Evolutionary conservation across 805 yeast genomes (phyloP).

Genomic region (Komagataella populi): DNA sequence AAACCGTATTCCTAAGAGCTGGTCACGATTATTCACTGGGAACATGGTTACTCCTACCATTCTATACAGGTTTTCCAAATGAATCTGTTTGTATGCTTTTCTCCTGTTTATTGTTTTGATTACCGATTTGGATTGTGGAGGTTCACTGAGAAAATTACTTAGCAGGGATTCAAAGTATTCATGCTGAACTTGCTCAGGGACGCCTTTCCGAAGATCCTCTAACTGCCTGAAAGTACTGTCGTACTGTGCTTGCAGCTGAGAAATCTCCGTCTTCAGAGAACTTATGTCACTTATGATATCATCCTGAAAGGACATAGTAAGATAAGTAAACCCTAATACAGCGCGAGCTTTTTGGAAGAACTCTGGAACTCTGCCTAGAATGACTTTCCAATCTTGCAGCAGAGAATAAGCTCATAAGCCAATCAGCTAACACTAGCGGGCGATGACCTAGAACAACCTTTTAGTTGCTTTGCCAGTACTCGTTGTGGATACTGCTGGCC

Average conservation of each 20-base stretch:
- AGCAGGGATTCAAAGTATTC: slow-evolving; percentile 17
- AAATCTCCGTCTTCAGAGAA: slow-evolving; percentile 3
- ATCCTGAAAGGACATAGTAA: background rate
- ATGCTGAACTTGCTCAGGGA: slow-evolving; percentile 12
- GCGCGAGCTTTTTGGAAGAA: background rate
- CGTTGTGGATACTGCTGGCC: no score
- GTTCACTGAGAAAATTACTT: slow-evolving; percentile 10
- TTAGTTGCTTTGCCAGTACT: no score
- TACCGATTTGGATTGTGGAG: slow-evolving; percentile 1
- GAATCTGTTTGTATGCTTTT: background rate
- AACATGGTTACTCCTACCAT: slow-evolving; percentile 38
- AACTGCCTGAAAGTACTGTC: background rate
- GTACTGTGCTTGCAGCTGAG: slow-evolving; percentile 1
- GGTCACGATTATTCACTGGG: slow-evolving; percentile 26
- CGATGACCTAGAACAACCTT: no score
- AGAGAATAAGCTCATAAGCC: background rate
- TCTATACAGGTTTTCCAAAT: slow-evolving; percentile 30
- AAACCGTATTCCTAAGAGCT: slow-evolving; percentile 34
- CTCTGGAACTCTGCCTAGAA: background rate
- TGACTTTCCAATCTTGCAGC: background rate
- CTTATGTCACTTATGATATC: slow-evolving; percentile 2
- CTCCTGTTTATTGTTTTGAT: slow-evolving; percentile 1
- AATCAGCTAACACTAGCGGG: background rate
- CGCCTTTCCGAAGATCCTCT: background rate
- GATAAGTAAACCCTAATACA: background rate